Percentiles rank a stretch among this genome's conserved stretches.
phyloP scores from a whole-genome alignment of 2,329 filamentous ascomycete genomes.

The Ceratocystis harringtonii region DNA sequence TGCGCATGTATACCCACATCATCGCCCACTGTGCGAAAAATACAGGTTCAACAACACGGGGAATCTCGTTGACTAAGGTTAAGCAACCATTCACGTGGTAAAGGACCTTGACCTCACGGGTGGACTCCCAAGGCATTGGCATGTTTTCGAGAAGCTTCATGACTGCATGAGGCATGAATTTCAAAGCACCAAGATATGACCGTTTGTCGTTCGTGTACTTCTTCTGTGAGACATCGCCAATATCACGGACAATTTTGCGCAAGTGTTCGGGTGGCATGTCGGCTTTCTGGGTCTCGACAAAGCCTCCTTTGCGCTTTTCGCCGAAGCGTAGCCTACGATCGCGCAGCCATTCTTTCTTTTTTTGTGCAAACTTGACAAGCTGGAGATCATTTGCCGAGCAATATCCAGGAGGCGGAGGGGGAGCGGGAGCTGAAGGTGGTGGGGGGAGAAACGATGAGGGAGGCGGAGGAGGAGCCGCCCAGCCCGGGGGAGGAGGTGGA shows the following conservation, averaged over 20 bases:
- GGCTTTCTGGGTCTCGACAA: conserved; percentile 94
- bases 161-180: conserved; percentile 98
- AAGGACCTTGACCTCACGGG: conserved; percentile 89
- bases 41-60: conserved; percentile 90
- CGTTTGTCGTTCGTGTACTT: conserved; percentile 98
- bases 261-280: conserved; percentile 98
- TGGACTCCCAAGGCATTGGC: conserved; percentile 99
- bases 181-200: conserved; percentile 89
- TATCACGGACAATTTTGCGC: conserved; percentile 95
- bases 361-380: conserved; percentile 88
- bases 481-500: conserved; percentile 43
- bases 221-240: conserved; percentile 97
- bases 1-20: conserved; percentile 98
- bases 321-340: conserved; percentile 83
- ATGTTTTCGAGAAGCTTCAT: conserved; percentile 96
- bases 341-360: conserved; percentile 98
- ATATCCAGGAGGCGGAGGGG: conserved; percentile 76
- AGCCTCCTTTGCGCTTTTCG: conserved; percentile 91
- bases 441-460: conserved; percentile 42
- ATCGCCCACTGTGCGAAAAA: conserved; percentile 98
- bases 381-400: conserved; percentile 67
- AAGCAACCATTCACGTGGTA: conserved; percentile 97
- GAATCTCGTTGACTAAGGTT: conserved; percentile 91
- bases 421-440: conserved; percentile 40
- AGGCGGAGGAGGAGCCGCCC: conserved; percentile 40